phyloP scores from a whole-genome alignment of 2,329 filamentous ascomycete genomes.

The Tolypocladium sp. region DNA sequence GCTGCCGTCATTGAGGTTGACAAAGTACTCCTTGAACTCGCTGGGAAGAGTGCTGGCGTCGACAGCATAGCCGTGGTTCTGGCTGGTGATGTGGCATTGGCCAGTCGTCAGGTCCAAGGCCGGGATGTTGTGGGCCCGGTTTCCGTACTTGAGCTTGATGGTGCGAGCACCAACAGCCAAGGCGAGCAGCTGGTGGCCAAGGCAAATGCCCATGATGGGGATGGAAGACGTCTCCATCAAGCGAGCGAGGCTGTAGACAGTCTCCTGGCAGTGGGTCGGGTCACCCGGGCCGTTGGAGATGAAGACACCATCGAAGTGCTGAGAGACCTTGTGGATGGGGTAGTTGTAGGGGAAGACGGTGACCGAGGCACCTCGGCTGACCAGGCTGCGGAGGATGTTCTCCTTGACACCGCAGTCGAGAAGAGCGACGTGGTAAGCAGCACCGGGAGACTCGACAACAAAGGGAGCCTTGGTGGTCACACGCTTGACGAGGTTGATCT shows the following conservation, averaged over 20 bases:
- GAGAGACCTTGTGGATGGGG: constrained; percentile 94
- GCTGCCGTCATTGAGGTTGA: constrained; percentile 94
- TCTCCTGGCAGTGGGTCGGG: constrained; percentile 91
- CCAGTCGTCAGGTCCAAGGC: constrained; percentile 90
- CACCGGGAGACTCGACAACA: constrained; percentile 77
- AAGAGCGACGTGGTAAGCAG: constrained; percentile 82
- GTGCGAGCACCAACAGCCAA: constrained; percentile 82
- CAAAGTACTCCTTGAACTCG: constrained; percentile 97
- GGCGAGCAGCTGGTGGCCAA: constrained; percentile 92
- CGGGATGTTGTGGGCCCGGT: constrained; percentile 97
- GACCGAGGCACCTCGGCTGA: constrained; percentile 82
- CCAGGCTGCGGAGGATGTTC: constrained; percentile 94
- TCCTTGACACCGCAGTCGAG: constrained; percentile 99
- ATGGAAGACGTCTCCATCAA: constrained; percentile 87
- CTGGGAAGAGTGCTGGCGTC: constrained; percentile 71
- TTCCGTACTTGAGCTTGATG: constrained; percentile 98
- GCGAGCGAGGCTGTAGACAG: constrained; percentile 83
- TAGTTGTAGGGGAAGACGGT: constrained; percentile 96
- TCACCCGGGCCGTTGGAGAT: constrained; percentile 98
- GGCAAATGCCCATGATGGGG: constrained; percentile 95
- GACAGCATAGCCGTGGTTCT: constrained; percentile 97
- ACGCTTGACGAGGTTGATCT: constrained; percentile 92
- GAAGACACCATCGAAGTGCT: constrained; percentile 97
- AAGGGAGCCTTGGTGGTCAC: constrained; percentile 98
- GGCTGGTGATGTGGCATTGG: constrained; percentile 95